Evolutionary conservation across 2,329 filamentous ascomycete genomes (phyloP).

Genomic region (Sphaerulina vaccinii): DNA sequence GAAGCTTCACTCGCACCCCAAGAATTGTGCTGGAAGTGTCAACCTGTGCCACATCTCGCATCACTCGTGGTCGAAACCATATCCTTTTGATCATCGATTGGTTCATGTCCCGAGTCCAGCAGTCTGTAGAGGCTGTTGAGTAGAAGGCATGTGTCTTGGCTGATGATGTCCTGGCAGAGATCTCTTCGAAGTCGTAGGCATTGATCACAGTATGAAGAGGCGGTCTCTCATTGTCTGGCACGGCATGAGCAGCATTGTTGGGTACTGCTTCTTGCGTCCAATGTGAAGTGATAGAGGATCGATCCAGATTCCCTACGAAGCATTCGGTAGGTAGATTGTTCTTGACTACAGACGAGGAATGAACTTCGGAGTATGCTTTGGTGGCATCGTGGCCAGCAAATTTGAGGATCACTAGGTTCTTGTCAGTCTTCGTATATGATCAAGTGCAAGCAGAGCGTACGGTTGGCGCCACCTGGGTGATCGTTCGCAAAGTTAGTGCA

Average conservation of each 20-base stretch:
- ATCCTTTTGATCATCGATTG: slow-evolving; percentile 23
- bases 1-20: slow-evolving; percentile 28
- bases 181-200: slow-evolving; percentile 29
- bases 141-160: slow-evolving; percentile 30
- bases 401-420: slow-evolving; percentile 45
- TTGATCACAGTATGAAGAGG: slow-evolving; percentile 48
- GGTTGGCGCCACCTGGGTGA: slow-evolving; percentile 57
- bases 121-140: slow-evolving; percentile 28
- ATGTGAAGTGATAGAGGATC: slow-evolving; percentile 24
- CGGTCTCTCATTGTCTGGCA: slow-evolving; percentile 39
- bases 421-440: background rate
- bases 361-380: slow-evolving; percentile 53
- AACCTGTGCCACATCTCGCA: slow-evolving; percentile 26
- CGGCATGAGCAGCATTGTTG: slow-evolving; percentile 18
- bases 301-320: slow-evolving; percentile 38
- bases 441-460: slow-evolving; percentile 36
- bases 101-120: slow-evolving; percentile 28
- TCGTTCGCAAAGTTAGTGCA: slow-evolving; percentile 61
- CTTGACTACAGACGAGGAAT: slow-evolving; percentile 44
- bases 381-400: slow-evolving; percentile 56
- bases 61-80: slow-evolving; percentile 29
- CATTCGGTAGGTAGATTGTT: slow-evolving; percentile 43
- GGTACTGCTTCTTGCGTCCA: slow-evolving; percentile 14
- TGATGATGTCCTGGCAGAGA: slow-evolving; percentile 20
- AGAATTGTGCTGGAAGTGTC: slow-evolving; percentile 29